Evolutionary conservation across 1,284 basidiomycete genomes (phyloP).

Genomic region (Sparassis latifolia): DNA sequence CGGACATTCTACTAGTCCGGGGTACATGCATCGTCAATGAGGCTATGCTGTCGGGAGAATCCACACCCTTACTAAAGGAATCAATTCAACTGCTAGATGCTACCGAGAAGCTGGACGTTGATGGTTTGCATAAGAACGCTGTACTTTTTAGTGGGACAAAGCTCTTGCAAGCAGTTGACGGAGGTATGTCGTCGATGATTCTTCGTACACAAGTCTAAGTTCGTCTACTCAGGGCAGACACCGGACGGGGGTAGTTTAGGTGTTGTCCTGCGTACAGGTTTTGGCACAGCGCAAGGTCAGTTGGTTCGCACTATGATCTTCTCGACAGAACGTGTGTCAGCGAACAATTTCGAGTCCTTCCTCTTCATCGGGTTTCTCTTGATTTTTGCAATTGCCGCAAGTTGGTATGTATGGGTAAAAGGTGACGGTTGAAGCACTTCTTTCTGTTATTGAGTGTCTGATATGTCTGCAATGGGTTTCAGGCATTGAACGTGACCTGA

Average conservation of each 20-base stretch:
- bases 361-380: constrained; percentile 94
- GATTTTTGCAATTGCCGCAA: constrained; percentile 92
- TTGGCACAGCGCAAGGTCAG: constrained; percentile 93
- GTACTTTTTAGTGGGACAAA: constrained; percentile 93
- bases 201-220: background rate
- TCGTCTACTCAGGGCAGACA: constrained; percentile 40
- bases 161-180: constrained; percentile 75
- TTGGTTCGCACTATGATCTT: constrained; percentile 97
- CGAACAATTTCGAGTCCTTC: constrained; percentile 91
- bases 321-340: constrained; percentile 89
- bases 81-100: constrained; percentile 81
- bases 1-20: constrained; percentile 82
- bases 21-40: constrained; percentile 95
- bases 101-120: constrained; percentile 74
- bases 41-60: constrained; percentile 96
- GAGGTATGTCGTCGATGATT: constrained; percentile 26
- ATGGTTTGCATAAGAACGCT: constrained; percentile 80
- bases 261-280: constrained; percentile 89
- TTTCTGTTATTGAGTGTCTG: background rate
- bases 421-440: constrained; percentile 38
- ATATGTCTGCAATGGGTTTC: background rate
- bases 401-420: constrained; percentile 94
- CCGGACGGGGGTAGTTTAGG: constrained; percentile 90
- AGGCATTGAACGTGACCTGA: constrained; percentile 85
- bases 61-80: constrained; percentile 91